These are phyloP conservation scores for Mycena olivaceomarginata DNA, from an alignment of 768 basidiomycete genomes.

Conservation along the genomic window DNA sequence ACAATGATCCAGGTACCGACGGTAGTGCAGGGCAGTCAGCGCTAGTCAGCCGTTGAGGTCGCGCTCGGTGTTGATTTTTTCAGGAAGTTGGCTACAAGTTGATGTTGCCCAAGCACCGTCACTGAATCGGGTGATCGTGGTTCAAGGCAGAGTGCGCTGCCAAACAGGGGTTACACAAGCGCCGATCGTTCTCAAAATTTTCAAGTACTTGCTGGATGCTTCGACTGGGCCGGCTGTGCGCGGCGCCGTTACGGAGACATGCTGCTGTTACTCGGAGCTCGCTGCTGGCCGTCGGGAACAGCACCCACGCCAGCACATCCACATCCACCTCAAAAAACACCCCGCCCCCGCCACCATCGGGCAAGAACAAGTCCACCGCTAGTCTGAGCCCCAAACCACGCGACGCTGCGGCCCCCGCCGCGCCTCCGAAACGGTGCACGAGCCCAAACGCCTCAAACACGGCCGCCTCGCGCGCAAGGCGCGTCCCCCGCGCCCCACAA, in stretches of 20 bases:
- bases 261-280: not conserved
- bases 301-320: conserved; percentile 11
- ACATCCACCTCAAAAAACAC: not conserved
- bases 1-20: no score
- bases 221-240: conserved; percentile 36
- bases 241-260: conserved; percentile 5
- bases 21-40: no score
- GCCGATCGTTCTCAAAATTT: conserved; percentile 9
- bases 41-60: no score
- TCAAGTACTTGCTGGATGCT: conserved; percentile 27
- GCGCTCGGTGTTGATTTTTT: no score
- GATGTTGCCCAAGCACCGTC: no score
- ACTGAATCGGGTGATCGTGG: no score
- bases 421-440: conserved; percentile 22
- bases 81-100: no score
- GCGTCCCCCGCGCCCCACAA: conserved; percentile 24
- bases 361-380: not conserved
- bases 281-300: no score
- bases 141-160: not conserved
- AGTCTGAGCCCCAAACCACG: conserved; percentile 5
- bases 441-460: conserved; percentile 31
- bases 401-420: not conserved
- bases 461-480: conserved; percentile 40
- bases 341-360: conserved; percentile 17
- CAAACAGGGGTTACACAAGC: conserved; percentile 9